These are phyloP conservation scores for Colletotrichum sp. DNA, from an alignment of 2,329 filamentous ascomycete genomes.

Conservation along the genomic window DNA sequence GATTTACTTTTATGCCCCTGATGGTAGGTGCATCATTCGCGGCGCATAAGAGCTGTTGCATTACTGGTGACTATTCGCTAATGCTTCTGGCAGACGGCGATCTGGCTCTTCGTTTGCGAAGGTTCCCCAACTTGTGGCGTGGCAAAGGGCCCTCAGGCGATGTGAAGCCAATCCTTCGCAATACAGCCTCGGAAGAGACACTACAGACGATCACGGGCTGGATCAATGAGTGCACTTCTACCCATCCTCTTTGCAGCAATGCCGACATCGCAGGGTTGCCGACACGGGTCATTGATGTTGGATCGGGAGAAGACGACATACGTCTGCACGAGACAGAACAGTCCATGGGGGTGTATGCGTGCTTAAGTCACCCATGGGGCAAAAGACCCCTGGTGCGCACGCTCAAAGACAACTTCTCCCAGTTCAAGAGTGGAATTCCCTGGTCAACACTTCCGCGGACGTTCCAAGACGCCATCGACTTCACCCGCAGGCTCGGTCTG, in stretches of 20 bases:
- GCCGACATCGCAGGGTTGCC: background rate
- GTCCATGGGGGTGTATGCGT: background rate
- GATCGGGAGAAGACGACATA: background rate
- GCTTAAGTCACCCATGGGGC: background rate
- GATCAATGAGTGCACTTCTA: background rate
- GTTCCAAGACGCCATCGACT: constrained; percentile 24
- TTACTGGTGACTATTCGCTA: background rate
- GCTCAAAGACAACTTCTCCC: background rate
- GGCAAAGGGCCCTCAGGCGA: background rate
- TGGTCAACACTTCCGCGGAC: background rate
- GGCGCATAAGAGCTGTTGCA: background rate
- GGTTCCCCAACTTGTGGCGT: background rate
- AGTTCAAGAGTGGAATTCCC: background rate
- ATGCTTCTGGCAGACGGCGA: background rate
- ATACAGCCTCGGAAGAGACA: background rate
- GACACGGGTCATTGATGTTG: background rate
- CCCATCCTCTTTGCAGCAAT: background rate
- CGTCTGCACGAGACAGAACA: background rate
- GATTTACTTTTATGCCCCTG: background rate
- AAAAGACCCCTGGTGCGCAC: background rate
- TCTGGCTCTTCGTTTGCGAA: background rate
- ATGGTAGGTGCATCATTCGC: background rate
- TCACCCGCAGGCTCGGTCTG: constrained; percentile 17
- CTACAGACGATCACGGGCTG: background rate
- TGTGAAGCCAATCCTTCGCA: background rate